Conservation (phyloP, 2,329 filamentous ascomycete species). For the Colletotrichum sublineola region DNA sequence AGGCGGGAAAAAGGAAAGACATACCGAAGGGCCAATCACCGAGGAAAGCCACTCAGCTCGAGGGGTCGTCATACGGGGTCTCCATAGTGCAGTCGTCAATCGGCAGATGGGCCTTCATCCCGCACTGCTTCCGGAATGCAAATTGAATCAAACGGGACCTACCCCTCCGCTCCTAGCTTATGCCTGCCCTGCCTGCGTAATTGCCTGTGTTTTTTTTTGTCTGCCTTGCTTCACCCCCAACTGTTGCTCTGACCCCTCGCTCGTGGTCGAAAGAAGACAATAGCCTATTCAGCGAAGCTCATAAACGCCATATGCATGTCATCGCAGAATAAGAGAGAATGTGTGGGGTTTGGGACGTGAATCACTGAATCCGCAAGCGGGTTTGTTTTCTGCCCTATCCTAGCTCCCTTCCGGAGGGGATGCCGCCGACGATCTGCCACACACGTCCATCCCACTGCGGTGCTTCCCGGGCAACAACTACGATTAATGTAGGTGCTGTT, state of each 20-base stretch:
- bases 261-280: neutral
- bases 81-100: constrained; percentile 35
- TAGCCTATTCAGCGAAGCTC: neutral
- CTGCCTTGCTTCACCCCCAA: constrained; percentile 4
- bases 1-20: neutral
- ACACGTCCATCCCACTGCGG: neutral
- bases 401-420: neutral
- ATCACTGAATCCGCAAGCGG: neutral
- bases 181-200: neutral
- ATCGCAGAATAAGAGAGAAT: neutral
- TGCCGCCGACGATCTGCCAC: neutral
- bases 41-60: neutral
- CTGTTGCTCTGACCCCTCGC: neutral
- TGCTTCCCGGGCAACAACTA: neutral
- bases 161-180: constrained; percentile 20
- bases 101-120: constrained; percentile 4
- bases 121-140: neutral
- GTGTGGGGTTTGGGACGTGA: neutral
- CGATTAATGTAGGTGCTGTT: too few species aligned
- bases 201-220: neutral
- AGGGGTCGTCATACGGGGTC: constrained; percentile 23
- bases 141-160: constrained; percentile 13
- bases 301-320: neutral
- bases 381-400: neutral
- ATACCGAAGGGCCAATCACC: neutral